Conservation (phyloP, 768 basidiomycete species). For the Hemileccinum rubropunctum region DNA sequence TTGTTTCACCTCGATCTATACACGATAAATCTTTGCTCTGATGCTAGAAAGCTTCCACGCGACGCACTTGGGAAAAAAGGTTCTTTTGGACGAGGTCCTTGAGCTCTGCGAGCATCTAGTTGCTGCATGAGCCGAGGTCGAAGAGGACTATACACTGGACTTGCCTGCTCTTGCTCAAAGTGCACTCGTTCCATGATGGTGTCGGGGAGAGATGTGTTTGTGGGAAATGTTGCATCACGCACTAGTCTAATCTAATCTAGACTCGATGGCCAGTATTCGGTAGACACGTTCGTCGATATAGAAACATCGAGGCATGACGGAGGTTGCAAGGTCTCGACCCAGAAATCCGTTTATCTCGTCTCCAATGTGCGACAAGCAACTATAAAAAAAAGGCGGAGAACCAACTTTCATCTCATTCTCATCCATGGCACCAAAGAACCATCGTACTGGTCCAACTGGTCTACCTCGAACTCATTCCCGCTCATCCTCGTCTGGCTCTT, state of each 20-base stretch:
- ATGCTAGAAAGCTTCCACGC: neutral
- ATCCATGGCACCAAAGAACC: slow-evolving; percentile 50
- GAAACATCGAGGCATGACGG: neutral
- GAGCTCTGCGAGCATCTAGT: slow-evolving; percentile 92
- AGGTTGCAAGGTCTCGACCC: no score
- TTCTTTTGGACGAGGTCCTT: slow-evolving; percentile 86
- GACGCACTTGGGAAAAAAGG: slow-evolving; percentile 74
- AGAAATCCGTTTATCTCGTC: no score
- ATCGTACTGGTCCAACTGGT: slow-evolving; percentile 43
- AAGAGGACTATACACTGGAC: slow-evolving; percentile 5
- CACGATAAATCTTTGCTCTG: slow-evolving; percentile 1
- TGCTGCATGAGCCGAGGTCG: slow-evolving; percentile 4
- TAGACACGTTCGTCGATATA: no score
- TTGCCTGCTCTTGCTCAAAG: slow-evolving; percentile 87
- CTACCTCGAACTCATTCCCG: slow-evolving; percentile 62
- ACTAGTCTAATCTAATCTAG: slow-evolving; percentile 19
- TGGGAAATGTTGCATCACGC: neutral
- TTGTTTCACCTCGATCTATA: slow-evolving; percentile 73
- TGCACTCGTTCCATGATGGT: slow-evolving; percentile 88
- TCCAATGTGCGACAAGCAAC: slow-evolving; percentile 20
- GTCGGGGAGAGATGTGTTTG: no score
- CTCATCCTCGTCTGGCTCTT: slow-evolving; percentile 52
- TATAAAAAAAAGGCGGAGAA: slow-evolving; percentile 29
- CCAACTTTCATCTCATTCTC: slow-evolving; percentile 25
- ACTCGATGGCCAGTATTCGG: no score